phyloP scores from a whole-genome alignment of 2,329 filamentous ascomycete species.

The Ascochyta viciae-villosae region DNA sequence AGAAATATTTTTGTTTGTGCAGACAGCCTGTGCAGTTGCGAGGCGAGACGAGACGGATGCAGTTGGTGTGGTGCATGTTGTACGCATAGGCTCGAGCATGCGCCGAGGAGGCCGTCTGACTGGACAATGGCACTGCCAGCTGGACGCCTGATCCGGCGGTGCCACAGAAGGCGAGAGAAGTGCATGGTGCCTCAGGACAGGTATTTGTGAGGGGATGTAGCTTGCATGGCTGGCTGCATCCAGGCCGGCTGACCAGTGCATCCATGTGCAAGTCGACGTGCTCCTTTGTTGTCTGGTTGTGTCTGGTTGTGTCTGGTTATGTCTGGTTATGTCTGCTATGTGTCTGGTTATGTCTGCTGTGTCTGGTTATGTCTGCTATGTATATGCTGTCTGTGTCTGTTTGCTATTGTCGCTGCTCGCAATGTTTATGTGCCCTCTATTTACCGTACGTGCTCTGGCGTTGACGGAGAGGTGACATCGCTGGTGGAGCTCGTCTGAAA shows the following conservation, averaged over 20 bases:
- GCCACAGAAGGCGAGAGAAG: constrained; percentile 16
- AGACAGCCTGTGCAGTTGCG: not conserved
- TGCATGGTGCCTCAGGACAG: constrained; percentile 19
- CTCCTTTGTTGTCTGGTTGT: not conserved
- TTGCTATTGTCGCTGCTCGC: no score
- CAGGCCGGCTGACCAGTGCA: constrained; percentile 7
- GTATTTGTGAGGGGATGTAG: constrained; percentile 23
- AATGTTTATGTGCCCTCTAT: no score
- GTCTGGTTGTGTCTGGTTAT: no score
- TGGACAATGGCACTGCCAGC: constrained; percentile 12
- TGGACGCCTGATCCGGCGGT: constrained; percentile 12
- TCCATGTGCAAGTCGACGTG: constrained; percentile 1
- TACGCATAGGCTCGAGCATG: constrained; percentile 14
- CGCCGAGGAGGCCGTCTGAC: constrained; percentile 3
- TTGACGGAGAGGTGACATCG: constrained; percentile 13
- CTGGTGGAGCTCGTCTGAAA: constrained; percentile 16
- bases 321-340: no score
- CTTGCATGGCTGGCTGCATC: constrained; percentile 22
- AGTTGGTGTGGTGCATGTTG: not conserved
- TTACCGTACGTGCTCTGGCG: not conserved
- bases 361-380: no score
- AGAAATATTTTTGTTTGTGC: no score
- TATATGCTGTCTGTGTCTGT: no score
- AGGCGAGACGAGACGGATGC: not conserved
- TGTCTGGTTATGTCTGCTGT: no score